Evolutionary conservation across 139 green algal species (phyloP).

Genomic region (Chlamydomonas urium): DNA sequence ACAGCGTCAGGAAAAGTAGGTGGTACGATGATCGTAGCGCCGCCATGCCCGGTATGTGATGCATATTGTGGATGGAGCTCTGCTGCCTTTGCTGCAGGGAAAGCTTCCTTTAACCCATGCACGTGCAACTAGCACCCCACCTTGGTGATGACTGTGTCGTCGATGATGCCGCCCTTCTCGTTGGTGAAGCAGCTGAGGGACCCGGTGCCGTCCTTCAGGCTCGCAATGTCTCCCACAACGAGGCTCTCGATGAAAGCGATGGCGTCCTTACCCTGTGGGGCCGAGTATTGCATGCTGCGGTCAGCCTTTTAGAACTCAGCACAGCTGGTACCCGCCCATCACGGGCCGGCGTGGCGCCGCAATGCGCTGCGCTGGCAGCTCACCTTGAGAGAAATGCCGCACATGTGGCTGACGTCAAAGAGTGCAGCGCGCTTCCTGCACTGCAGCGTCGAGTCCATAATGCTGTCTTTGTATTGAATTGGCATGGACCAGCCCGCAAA

Average conservation of each 20-base stretch:
- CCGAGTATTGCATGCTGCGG: neutral
- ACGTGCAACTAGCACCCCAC: too few species aligned
- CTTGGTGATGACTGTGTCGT: conserved; percentile 95
- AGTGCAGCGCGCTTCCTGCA: conserved; percentile 82
- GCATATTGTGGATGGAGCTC: too few species aligned
- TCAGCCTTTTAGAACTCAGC: too few species aligned
- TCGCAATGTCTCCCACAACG: conserved; percentile 86
- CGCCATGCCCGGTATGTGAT: too few species aligned
- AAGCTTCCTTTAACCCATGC: too few species aligned
- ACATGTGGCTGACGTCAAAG: conserved; percentile 99
- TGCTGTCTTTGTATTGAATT: conserved; percentile 97
- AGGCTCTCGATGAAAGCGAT: conserved; percentile 88
- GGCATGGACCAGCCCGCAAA: conserved; percentile 98
- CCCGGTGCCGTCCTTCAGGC: conserved; percentile 77
- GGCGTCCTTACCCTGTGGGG: conserved; percentile 86
- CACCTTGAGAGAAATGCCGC: conserved; percentile 86
- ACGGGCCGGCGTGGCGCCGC: too few species aligned
- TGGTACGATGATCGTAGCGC: too few species aligned
- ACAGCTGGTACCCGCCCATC: too few species aligned
- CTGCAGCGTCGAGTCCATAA: conserved; percentile 91
- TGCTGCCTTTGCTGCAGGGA: too few species aligned
- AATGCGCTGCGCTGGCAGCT: too few species aligned
- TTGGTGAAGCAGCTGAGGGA: conserved; percentile 92
- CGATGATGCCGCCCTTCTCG: conserved; percentile 96
- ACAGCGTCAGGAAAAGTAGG: too few species aligned